Evolutionary conservation across 805 yeast species (phyloP).

Genomic region (Yarrowia bubula): DNA sequence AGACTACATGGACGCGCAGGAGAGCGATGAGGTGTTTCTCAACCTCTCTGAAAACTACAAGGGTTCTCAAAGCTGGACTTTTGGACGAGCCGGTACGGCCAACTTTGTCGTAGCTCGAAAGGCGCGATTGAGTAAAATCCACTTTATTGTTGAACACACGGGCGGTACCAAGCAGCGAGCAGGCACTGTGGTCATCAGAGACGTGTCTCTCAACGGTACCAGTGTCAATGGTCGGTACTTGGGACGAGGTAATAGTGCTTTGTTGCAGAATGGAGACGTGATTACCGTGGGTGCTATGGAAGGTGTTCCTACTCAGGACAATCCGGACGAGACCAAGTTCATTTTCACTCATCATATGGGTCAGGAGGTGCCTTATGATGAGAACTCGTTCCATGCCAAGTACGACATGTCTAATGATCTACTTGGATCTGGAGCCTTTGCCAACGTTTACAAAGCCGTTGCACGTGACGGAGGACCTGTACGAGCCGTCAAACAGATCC

Average conservation of each 20-base stretch:
- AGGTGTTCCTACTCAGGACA: constrained; percentile 57
- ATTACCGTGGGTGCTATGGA: constrained; percentile 68
- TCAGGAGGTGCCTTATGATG: constrained; percentile 36
- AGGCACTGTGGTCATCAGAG: constrained; percentile 55
- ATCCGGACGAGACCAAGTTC: constrained; percentile 53
- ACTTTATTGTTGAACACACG: not conserved
- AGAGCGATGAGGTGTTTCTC: not conserved
- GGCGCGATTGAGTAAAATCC: constrained; percentile 14
- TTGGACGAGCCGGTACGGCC: constrained; percentile 12
- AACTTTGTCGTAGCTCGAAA: not conserved
- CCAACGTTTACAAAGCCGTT: constrained; percentile 87
- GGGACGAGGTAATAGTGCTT: constrained; percentile 73
- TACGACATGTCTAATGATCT: constrained; percentile 77
- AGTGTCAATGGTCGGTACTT: constrained; percentile 71
- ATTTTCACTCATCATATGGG: constrained; percentile 45
- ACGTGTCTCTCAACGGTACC: constrained; percentile 89
- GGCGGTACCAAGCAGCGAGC: constrained; percentile 13
- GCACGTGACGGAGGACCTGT: constrained; percentile 82
- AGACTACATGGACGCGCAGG: constrained; percentile 2
- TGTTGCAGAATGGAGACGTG: constrained; percentile 89
- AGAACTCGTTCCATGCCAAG: constrained; percentile 38
- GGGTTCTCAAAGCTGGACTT: constrained; percentile 21
- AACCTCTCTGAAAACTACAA: not conserved
- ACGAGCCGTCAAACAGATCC: constrained; percentile 87
- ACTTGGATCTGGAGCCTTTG: constrained; percentile 98